Evolutionary conservation across 371 early-diverging fungal genomes (phyloP).

Genomic region (Pancytospora philotis): DNA sequence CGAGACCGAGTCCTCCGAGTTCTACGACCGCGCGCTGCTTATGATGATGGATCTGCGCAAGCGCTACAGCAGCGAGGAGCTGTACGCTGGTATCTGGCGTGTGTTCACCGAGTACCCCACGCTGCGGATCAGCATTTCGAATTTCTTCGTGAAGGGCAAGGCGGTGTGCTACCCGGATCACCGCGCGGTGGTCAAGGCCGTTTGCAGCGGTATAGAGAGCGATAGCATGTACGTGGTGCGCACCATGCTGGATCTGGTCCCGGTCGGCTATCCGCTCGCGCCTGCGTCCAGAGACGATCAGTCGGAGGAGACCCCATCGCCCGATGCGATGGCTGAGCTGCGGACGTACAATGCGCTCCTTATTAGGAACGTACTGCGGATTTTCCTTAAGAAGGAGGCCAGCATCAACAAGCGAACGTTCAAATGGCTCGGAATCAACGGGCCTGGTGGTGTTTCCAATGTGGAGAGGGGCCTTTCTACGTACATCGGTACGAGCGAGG

Average conservation of each 20-base stretch:
- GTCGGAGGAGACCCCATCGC: background rate
- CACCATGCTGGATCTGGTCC: slow-evolving; percentile 33
- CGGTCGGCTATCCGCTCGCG: slow-evolving; percentile 9
- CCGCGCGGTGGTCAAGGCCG: slow-evolving; percentile 16
- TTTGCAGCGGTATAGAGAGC: slow-evolving; percentile 23
- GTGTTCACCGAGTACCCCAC: slow-evolving; percentile 36
- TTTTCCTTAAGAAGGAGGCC: slow-evolving; percentile 52
- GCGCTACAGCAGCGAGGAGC: background rate
- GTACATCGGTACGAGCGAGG: background rate
- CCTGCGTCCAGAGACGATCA: background rate
- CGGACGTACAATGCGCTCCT: slow-evolving; percentile 12
- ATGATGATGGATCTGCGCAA: slow-evolving; percentile 31
- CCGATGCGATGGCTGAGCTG: background rate
- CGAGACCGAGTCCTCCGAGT: slow-evolving; percentile 51
- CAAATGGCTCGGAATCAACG: slow-evolving; percentile 36
- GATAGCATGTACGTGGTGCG: slow-evolving; percentile 25
- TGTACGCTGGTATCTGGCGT: slow-evolving; percentile 36
- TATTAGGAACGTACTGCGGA: slow-evolving; percentile 31
- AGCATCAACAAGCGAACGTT: slow-evolving; percentile 50
- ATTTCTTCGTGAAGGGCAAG: slow-evolving; percentile 8
- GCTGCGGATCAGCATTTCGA: slow-evolving; percentile 32
- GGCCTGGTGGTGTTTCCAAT: background rate
- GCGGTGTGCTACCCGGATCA: background rate
- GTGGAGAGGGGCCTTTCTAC: slow-evolving; percentile 19
- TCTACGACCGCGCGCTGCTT: slow-evolving; percentile 18